Evolutionary conservation across 768 basidiomycete genomes (phyloP), one percentile per base, ranked within the genome.

Genomic region (Rhizopogon vesiculosus): DNA sequence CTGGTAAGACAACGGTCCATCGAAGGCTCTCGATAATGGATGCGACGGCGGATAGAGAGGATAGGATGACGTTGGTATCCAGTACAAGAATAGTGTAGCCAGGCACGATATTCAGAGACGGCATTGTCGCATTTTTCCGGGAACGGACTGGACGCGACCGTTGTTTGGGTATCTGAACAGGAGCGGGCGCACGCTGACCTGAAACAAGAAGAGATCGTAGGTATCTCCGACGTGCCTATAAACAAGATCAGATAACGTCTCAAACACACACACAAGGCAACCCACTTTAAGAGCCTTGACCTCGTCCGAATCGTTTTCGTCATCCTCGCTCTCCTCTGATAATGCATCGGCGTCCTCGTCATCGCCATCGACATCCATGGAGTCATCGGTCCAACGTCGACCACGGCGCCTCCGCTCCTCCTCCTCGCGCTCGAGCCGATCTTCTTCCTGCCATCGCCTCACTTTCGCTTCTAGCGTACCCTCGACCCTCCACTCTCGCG

Each of bases 41-140:
- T 0, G 81, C 70, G 56, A 99, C 78, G 60, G 88, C 75, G 0
- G 84, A 69, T 4, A 98, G 76, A 0, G 92, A 93, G 0, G 91
- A 89, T 15, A 98, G 79, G 0, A 99, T 76, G 54, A 98, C 91
- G 73, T 98, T 98, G 46, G 96, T 98, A 71, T 98, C 96, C 64
- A 96, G 76, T 29, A 99, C 87, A 55, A 99, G 86, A 44, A 89
- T 77, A 10, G 93, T 93, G 71, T 93, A 97, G 2, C 96, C 96
- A 3, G 91, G 80, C 6, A 90, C 74, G 61, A 93, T 81, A 46
- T 75, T 73, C 16, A 90, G 68, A 8, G 72, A 69, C 12, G 78
- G 72, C 13, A 69, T 78, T 5, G 69, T 66, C 19, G 66, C 68
- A 29, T 63, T 58, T 55, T 68, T 69, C 31, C 68, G 63, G 40